A percentile compares a stretch with the other conserved stretches of the same genome.
Conservation (phyloP, 2,329 filamentous ascomycete species). For the Diaporthe sp. region DNA sequence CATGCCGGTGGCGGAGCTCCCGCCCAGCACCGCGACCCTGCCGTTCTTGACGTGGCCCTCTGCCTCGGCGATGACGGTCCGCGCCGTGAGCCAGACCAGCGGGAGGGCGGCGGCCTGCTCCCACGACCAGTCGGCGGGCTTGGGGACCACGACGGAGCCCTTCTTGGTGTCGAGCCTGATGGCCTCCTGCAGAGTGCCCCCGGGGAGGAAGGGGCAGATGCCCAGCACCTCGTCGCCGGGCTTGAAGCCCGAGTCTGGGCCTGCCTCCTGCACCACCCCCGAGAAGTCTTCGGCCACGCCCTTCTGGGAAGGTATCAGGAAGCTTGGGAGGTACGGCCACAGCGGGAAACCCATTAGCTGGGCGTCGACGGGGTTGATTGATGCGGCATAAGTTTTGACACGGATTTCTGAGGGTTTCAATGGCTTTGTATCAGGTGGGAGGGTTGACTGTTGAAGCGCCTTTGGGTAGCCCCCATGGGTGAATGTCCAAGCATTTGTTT, state of each 20-base stretch:
- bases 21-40: constrained; percentile 43
- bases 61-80: constrained; percentile 40
- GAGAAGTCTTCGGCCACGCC: constrained; percentile 42
- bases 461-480: constrained; percentile 1
- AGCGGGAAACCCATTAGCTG: constrained; percentile 43
- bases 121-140: constrained; percentile 41
- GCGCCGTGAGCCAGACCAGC: constrained; percentile 43
- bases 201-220: constrained; percentile 35
- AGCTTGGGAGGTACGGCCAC: constrained; percentile 28
- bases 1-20: constrained; percentile 43
- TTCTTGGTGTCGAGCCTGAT: constrained; percentile 36
- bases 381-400: constrained; percentile 41
- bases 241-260: constrained; percentile 33
- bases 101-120: constrained; percentile 42
- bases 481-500: constrained; percentile 11
- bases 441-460: background rate
- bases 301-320: constrained; percentile 34
- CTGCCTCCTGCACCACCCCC: constrained; percentile 42
- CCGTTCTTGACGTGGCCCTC: constrained; percentile 32
- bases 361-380: constrained; percentile 44
- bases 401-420: constrained; percentile 37
- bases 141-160: constrained; percentile 38
- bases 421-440: background rate
- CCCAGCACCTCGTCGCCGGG: constrained; percentile 43
- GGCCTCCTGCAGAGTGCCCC: constrained; percentile 39